Percentiles rank a stretch among this genome's conserved stretches.
Conservation (phyloP, 2,329 filamentous ascomycete species). For the Penicillium rolfsii region DNA sequence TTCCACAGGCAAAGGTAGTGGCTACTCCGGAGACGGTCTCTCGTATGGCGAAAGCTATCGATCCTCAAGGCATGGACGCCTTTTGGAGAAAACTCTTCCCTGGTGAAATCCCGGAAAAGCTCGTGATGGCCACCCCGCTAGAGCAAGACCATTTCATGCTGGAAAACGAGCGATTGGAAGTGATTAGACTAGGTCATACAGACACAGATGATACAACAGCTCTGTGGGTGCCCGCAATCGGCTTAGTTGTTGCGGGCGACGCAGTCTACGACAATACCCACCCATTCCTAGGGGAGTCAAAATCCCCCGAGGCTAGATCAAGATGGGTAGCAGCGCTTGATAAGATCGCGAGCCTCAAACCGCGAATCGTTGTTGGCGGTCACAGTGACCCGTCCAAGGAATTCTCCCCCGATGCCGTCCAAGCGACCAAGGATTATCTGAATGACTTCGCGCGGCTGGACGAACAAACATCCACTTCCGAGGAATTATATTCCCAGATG, state of each 20-base stretch:
- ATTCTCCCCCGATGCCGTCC: conserved; percentile 8
- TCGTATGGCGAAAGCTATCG: conserved; percentile 7
- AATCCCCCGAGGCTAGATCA: conserved; percentile 5
- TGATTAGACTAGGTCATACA: conserved; percentile 12
- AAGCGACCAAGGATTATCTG: conserved; percentile 12
- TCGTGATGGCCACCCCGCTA: conserved; percentile 1
- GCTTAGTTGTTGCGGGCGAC: conserved; percentile 14
- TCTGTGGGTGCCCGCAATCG: conserved; percentile 15
- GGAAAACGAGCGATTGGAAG: conserved; percentile 11
- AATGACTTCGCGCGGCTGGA: conserved; percentile 11
- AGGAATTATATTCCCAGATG: conserved; percentile 11
- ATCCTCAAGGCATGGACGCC: conserved; percentile 6
- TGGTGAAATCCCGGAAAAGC: conserved; percentile 12
- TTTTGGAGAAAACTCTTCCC: conserved; percentile 10
- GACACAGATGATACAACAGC: conserved; percentile 15
- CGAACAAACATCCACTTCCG: conserved; percentile 9
- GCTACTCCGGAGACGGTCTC: conserved; percentile 13
- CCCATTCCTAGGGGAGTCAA: conserved; percentile 12
- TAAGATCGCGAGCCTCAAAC: conserved; percentile 15
- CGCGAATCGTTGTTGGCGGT: conserved; percentile 10
- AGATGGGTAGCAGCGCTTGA: conserved; percentile 12
- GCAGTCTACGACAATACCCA: conserved; percentile 17
- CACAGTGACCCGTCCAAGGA: conserved; percentile 10
- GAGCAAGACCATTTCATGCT: conserved; percentile 9
- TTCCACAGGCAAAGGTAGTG: conserved; percentile 2